phyloP scores from a whole-genome alignment of 2,329 filamentous ascomycete species.

The Fusarium sp. region DNA sequence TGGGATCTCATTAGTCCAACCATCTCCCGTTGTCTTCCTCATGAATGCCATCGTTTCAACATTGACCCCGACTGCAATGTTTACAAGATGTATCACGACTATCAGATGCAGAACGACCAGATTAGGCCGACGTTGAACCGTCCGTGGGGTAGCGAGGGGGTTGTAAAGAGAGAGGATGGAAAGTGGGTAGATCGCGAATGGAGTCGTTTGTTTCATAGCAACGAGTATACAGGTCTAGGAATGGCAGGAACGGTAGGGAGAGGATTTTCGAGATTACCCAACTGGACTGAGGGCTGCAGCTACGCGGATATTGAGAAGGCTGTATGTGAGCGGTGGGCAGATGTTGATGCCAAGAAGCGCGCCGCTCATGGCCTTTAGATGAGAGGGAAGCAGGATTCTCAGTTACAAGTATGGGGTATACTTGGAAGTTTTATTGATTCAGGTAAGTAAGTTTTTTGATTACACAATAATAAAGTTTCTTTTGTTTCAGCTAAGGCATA shows the following conservation, averaged over 20 bases:
- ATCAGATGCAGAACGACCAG: neutral
- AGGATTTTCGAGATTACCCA: neutral
- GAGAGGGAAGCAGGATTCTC: neutral
- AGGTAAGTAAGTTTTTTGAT: neutral
- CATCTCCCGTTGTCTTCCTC: neutral
- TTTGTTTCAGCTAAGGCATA: neutral
- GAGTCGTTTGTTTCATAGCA: neutral
- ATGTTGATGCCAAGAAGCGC: neutral
- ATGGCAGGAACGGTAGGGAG: neutral
- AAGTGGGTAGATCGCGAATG: neutral
- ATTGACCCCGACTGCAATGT: neutral
- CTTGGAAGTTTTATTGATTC: too few relatives aligned
- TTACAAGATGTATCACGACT: neutral
- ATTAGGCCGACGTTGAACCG: neutral
- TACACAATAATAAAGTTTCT: fast-evolving
- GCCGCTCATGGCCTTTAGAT: neutral
- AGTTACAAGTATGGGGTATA: too few relatives aligned
- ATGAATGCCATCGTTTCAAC: neutral
- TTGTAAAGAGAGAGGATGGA: neutral
- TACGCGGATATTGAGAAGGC: neutral
- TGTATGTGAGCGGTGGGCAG: neutral
- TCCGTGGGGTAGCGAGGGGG: neutral
- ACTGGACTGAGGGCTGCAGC: neutral
- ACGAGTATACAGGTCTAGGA: too few relatives aligned
- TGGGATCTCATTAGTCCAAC: neutral